These are phyloP conservation scores for Penicillium maclennaniae DNA, from an alignment of 495 filamentous ascomycete species.

Conservation along the genomic window DNA sequence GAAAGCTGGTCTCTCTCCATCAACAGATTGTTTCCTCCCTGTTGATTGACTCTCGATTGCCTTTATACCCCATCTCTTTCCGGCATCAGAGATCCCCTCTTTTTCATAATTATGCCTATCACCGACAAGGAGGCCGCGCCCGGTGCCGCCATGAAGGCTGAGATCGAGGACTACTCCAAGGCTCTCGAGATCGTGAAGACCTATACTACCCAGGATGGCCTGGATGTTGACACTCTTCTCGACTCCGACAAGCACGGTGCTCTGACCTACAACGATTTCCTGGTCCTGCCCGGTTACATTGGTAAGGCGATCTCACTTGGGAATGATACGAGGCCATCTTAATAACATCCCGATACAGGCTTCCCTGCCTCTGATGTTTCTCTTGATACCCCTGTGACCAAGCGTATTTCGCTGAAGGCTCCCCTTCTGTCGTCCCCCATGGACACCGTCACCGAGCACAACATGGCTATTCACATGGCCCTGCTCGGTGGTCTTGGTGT, in stretches of 20 bases:
- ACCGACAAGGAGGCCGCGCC: conserved; percentile 57
- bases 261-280: conserved; percentile 80
- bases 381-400: conserved; percentile 89
- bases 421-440: conserved; percentile 96
- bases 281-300: conserved; percentile 63
- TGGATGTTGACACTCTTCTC: conserved; percentile 75
- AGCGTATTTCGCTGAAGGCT: conserved; percentile 88
- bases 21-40: conserved; percentile 47
- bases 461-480: conserved; percentile 99
- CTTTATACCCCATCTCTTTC: conserved; percentile 5
- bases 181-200: conserved; percentile 74
- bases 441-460: conserved; percentile 98
- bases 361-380: conserved; percentile 88
- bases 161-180: conserved; percentile 53
- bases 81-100: conserved; percentile 17
- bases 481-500: conserved; percentile 93
- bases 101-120: conserved; percentile 59
- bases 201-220: conserved; percentile 74
- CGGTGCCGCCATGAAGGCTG: conserved; percentile 42
- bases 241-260: conserved; percentile 86
- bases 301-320: conserved; percentile 39
- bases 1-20: conserved; percentile 53
- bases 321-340: neutral
- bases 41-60: conserved; percentile 36
- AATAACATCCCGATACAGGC: conserved; percentile 37